Evolutionary conservation across 805 yeast genomes (phyloP).

Genomic region (Saccharomycopsis amapae): DNA sequence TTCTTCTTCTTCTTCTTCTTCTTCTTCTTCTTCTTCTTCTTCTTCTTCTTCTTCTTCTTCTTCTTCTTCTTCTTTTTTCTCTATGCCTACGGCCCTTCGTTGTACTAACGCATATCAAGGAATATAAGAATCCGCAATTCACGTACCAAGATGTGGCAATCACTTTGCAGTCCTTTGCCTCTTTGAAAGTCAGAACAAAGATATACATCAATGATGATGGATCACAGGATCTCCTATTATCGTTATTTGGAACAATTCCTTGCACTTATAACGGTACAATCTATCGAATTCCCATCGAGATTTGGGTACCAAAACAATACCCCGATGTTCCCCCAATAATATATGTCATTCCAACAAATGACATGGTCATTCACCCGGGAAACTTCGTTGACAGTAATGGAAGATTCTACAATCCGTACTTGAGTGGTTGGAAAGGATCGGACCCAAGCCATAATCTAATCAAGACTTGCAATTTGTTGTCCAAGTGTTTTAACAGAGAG

Average conservation of each 20-base stretch:
- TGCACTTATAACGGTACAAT: slow-evolving; percentile 25
- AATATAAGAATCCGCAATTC: slow-evolving; percentile 50
- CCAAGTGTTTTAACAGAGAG: slow-evolving; percentile 33
- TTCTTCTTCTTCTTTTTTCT: background rate
- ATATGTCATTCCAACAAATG: slow-evolving; percentile 46
- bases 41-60: slow-evolving; percentile 18
- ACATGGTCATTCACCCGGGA: slow-evolving; percentile 47
- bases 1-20: background rate
- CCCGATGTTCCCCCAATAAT: slow-evolving; percentile 66
- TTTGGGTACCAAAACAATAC: slow-evolving; percentile 73
- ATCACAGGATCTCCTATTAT: slow-evolving; percentile 48
- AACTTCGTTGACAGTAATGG: slow-evolving; percentile 69
- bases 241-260: slow-evolving; percentile 53
- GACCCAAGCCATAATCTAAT: slow-evolving; percentile 28
- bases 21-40: background rate
- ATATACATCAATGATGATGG: slow-evolving; percentile 56
- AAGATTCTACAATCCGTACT: slow-evolving; percentile 57
- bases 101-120: slow-evolving; percentile 29
- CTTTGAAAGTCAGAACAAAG: slow-evolving; percentile 64
- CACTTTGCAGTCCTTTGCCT: slow-evolving; percentile 42
- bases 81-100: too few species aligned
- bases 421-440: slow-evolving; percentile 47
- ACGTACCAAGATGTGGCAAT: slow-evolving; percentile 58
- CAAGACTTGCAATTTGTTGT: slow-evolving; percentile 29
- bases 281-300: slow-evolving; percentile 49